Base-by-base conservation (phyloP, 441 rosid genomes). In the Kokia cookei region DNA sequence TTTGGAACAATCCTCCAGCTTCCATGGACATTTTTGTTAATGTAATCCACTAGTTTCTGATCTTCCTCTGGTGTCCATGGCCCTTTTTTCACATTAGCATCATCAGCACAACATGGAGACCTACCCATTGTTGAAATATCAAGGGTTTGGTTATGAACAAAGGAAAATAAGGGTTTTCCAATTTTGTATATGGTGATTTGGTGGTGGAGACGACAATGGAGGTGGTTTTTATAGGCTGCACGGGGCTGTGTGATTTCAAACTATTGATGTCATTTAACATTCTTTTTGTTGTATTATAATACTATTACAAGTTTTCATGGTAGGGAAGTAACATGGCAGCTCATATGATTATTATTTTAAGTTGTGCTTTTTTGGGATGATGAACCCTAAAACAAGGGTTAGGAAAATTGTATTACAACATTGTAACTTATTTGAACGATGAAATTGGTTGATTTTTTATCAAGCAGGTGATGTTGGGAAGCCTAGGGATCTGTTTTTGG, bases 21-120 rank as follows among this genome's bases (percentile, higher is more conserved):
- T 63, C 84, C 86, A 42, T 60, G 74, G 55, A 83, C 87, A 27
- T 80, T 65, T 48, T 42, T 65, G 53, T 70, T 71, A 4, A 84
- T 82, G 73, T 24, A 77, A 53, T 84, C 82, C 10, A 61, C 47
- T 50, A 84, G 78, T 65, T 72, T 78, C 75, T 66, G 70, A 61
- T 84, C 87, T 64, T 84, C 87, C 72, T 82, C 82, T 0, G 74
- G 76, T 47, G 82, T 76, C 87, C 87, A 84, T 3, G 87, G 85
- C 51, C 87, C 87, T 57, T 80, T 84, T 82, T 78, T 84, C 75
- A 84, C 7, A 11, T 48, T 50, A 42, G 62, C 67, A 22, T 65
- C 74, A 7, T 77, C 80, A 32, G 68, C 69, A 5, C 76, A 60
- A 37, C 77, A 15, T 0, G 83, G 83, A 69, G 84, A 79, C 64